These are phyloP conservation scores for Saccharum officinarum DNA, from an alignment of 176 grass and related monocot genomes.

Conservation along the genomic window DNA sequence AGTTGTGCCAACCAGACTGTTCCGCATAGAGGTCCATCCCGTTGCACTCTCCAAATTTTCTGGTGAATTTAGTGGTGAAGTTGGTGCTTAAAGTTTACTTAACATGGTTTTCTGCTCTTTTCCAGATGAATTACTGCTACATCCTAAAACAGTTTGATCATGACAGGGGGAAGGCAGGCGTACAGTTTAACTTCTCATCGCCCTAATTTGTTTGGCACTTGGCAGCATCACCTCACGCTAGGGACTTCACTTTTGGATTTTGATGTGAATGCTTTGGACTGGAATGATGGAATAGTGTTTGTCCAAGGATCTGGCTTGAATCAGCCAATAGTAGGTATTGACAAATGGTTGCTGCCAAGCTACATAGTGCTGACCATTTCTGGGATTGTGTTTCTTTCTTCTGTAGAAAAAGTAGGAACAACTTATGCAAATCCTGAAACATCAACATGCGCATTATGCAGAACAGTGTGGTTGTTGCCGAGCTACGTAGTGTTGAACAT, in stretches of 20 bases:
- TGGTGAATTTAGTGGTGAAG: not conserved
- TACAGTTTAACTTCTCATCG: conserved; percentile 70
- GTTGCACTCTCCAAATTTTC: not conserved
- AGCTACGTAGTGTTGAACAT: not conserved
- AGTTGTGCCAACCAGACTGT: conserved; percentile 70
- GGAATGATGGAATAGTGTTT: not conserved
- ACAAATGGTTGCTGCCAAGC: not conserved
- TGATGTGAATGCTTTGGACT: not conserved
- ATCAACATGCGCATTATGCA: not conserved
- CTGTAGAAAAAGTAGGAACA: not conserved
- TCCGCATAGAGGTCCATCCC: conserved; percentile 64
- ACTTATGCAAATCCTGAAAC: not conserved
- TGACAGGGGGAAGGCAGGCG: conserved; percentile 65
- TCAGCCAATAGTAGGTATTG: not conserved
- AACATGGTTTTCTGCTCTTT: conserved; percentile 8
- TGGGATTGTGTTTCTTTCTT: not conserved
- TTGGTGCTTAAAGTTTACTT: not conserved
- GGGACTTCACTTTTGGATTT: not conserved
- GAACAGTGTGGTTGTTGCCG: not conserved
- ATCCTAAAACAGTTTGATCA: conserved; percentile 71
- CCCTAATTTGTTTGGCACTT: conserved; percentile 30
- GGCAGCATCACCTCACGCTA: not conserved
- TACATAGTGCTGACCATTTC: not conserved
- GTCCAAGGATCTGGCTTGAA: not conserved
- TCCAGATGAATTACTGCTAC: conserved; percentile 88